Percentiles rank a stretch among this genome's conserved stretches.
These are phyloP conservation scores for Tetrahymena elliotti DNA, from an alignment of 73 alveolate genomes.

Conservation along the genomic window DNA sequence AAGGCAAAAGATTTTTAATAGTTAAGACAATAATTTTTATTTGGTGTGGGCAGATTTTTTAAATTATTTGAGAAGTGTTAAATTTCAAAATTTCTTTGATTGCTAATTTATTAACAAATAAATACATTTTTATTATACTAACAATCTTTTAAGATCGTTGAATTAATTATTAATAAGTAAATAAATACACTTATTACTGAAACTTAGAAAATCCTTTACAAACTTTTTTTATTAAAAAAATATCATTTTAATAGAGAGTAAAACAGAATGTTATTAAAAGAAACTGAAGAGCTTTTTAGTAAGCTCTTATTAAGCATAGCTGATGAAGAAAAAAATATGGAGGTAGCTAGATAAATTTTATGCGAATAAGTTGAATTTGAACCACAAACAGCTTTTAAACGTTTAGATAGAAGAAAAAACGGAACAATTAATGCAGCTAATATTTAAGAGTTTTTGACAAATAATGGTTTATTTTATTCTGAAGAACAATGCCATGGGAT, in stretches of 20 bases:
- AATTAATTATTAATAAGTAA: background rate
- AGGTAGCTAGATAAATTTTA: background rate
- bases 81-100: background rate
- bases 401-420: background rate
- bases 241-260: background rate
- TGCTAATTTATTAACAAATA: background rate
- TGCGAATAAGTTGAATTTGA: background rate
- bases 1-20: background rate
- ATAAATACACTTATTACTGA: background rate
- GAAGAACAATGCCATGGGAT: background rate
- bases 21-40: background rate
- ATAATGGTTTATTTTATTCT: background rate
- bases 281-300: background rate
- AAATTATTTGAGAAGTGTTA: background rate
- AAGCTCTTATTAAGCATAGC: background rate
- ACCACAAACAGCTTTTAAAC: background rate
- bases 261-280: background rate
- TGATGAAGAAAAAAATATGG: background rate
- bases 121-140: background rate
- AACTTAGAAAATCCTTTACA: background rate
- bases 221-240: background rate
- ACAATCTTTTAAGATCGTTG: background rate
- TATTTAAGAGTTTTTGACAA: background rate
- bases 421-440: background rate
- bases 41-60: background rate